These are phyloP conservation scores for Ceratocystis huliohia DNA, from an alignment of 2,329 filamentous ascomycete genomes.

Conservation along the genomic window DNA sequence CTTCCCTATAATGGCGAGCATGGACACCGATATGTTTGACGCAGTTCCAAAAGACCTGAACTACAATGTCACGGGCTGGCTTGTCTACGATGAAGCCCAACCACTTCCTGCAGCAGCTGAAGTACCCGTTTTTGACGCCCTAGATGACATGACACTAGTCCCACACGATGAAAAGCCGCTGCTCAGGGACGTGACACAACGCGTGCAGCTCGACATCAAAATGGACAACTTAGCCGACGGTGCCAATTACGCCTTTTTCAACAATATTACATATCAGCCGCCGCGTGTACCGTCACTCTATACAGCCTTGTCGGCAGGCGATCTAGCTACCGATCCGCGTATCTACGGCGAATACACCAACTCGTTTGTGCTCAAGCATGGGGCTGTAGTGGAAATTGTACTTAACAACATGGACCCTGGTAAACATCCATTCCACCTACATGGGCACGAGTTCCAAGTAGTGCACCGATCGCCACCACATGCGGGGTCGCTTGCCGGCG, in stretches of 20 bases:
- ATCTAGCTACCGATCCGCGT: slow-evolving; percentile 43
- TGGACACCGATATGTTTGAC: slow-evolving; percentile 57
- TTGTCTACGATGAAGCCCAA: slow-evolving; percentile 42
- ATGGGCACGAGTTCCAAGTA: slow-evolving; percentile 63
- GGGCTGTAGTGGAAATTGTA: slow-evolving; percentile 57
- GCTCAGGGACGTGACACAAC: slow-evolving; percentile 48
- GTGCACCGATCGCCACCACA: slow-evolving; percentile 48
- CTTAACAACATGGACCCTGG: slow-evolving; percentile 64
- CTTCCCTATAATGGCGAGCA: slow-evolving; percentile 54
- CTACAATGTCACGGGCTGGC: slow-evolving; percentile 54
- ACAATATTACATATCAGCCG: slow-evolving; percentile 60
- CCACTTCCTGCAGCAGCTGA: slow-evolving; percentile 38
- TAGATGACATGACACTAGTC: slow-evolving; percentile 61
- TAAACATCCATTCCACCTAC: slow-evolving; percentile 65
- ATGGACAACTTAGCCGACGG: slow-evolving; percentile 51
- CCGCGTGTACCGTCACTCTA: slow-evolving; percentile 74
- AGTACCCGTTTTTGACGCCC: slow-evolving; percentile 46
- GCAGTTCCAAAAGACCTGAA: slow-evolving; percentile 53
- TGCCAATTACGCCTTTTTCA: slow-evolving; percentile 52
- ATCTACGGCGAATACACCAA: slow-evolving; percentile 57
- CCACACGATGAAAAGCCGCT: slow-evolving; percentile 53
- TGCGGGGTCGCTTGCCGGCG: slow-evolving; percentile 41
- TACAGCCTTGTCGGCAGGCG: slow-evolving; percentile 53
- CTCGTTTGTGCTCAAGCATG: slow-evolving; percentile 53
- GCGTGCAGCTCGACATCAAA: slow-evolving; percentile 50